Evolutionary conservation across 176 grass and related monocot species (phyloP), one percentile per base, ranked within the genome.

Genomic region (Areca catechu): DNA sequence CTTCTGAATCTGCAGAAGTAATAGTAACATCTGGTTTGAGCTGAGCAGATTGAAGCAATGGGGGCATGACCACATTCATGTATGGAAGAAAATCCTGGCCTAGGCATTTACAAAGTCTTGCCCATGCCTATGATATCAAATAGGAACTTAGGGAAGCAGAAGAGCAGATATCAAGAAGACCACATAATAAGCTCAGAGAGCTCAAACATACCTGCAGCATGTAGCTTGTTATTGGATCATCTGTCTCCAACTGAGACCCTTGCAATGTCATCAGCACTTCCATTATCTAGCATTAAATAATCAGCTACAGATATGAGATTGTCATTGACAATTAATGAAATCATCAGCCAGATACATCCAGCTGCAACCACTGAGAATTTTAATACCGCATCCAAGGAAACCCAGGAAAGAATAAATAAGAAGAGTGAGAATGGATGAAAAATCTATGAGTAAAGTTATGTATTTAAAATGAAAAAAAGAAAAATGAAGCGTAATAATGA

Each of bases 1-100:
- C 94, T 76, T 99, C 94, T 60, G 88, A 98, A 70, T 85, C 88
- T 22, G 94, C 88, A 58, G 87, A 89, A 67, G 94, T 99, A 62
- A 99, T 85, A 20, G 84, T 99, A 34, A 99, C 94, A 68, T 99
- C 94, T 55, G 94, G 94, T 72, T 99, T 99, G 55, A 99, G 76
- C 66, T 99, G 94, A 67, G 94, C 94, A 73, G 94, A 99, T 29
- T 89, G 88, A 72, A 99, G 94, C 49, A 99, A 81, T 19, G 94
- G 94, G 66, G 94, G 94, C 88, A 99, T 99, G 67, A 99, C 94
- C 20, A 93, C 94, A 55, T 27, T 89, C 94, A 99, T 99, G 71
- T 99, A 99, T 17, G 94, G 94, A 72, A 99, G 88, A 65, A 99
- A 99, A 80, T 99, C 94, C 51, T 99, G 94, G 21, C 94, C 94